Conservation (phyloP, 768 basidiomycete genomes). For the Termitomyces titanicus region DNA sequence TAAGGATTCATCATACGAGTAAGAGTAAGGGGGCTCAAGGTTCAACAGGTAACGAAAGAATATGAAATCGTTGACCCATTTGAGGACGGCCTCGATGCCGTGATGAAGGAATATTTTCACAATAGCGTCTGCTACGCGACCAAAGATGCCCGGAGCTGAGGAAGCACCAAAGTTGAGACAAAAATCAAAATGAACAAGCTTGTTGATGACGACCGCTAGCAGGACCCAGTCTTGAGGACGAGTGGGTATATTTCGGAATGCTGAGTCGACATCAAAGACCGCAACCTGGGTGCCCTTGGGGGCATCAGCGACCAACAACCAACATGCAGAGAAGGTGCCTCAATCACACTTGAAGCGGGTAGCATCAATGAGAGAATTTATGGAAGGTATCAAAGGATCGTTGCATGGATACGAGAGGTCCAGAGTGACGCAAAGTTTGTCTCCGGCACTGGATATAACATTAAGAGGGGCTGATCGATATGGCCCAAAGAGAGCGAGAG, state of each 20-base stretch:
- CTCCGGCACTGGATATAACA: neutral
- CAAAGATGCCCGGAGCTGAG: neutral
- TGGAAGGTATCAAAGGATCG: neutral
- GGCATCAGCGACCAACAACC: neutral
- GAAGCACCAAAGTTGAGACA: neutral
- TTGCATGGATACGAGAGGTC: neutral
- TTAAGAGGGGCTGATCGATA: neutral
- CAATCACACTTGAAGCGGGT: neutral
- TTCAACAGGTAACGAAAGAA: neutral
- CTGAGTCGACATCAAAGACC: neutral
- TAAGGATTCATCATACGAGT: neutral
- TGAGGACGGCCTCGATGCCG: neutral
- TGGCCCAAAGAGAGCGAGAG: neutral
- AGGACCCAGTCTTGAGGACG: neutral
- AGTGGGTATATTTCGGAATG: neutral
- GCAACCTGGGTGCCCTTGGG: neutral
- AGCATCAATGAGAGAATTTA: neutral
- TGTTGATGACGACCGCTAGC: neutral
- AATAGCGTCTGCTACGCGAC: neutral
- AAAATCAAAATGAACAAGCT: neutral
- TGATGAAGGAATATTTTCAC: neutral
- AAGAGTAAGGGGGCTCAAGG: too few relatives aligned
- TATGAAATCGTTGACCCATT: neutral
- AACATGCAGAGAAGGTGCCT: neutral
- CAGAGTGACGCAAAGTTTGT: neutral